phyloP scores from a whole-genome alignment of 306 rosid species.

The Argentina anserina region DNA sequence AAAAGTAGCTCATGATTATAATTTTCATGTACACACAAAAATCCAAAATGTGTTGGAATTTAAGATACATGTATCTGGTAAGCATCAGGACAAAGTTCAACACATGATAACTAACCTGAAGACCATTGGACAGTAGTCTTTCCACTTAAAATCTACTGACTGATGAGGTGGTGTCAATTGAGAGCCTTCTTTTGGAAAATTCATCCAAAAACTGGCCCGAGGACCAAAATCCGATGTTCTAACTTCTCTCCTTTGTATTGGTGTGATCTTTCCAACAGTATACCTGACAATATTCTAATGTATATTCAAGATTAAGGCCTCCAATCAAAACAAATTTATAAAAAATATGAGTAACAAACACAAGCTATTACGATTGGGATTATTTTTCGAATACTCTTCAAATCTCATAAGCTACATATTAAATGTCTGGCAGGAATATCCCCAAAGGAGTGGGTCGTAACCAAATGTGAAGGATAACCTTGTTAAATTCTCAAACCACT shows the following conservation, averaged over 20 bases:
- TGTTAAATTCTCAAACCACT: conserved; percentile 19
- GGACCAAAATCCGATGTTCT: conserved; percentile 90
- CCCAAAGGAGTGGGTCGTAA: conserved; percentile 18
- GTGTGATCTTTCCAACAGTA: conserved; percentile 97
- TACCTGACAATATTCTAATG: conserved; percentile 67
- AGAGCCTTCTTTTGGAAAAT: conserved; percentile 92
- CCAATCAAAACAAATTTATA: conserved; percentile 21
- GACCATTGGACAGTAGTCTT: conserved; percentile 98
- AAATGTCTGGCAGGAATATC: not conserved
- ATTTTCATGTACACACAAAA: not conserved
- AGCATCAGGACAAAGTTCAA: conserved; percentile 11
- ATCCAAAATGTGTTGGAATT: not conserved
- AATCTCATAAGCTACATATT: not conserved
- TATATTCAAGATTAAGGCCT: conserved; percentile 25
- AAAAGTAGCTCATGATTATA: conserved; percentile 3
- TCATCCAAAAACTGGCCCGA: conserved; percentile 99
- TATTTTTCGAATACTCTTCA: not conserved
- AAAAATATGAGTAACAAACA: conserved; percentile 1
- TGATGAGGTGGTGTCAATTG: conserved; percentile 95
- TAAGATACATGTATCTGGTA: too few relatives aligned
- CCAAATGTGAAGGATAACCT: conserved; percentile 21
- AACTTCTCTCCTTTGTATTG: conserved; percentile 93
- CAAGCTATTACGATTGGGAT: conserved; percentile 1
- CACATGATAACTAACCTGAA: conserved; percentile 62
- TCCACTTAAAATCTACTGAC: conserved; percentile 96